These are phyloP conservation scores for Gynostemma pentaphyllum DNA, from an alignment of 306 rosid genomes.

Conservation along the genomic window DNA sequence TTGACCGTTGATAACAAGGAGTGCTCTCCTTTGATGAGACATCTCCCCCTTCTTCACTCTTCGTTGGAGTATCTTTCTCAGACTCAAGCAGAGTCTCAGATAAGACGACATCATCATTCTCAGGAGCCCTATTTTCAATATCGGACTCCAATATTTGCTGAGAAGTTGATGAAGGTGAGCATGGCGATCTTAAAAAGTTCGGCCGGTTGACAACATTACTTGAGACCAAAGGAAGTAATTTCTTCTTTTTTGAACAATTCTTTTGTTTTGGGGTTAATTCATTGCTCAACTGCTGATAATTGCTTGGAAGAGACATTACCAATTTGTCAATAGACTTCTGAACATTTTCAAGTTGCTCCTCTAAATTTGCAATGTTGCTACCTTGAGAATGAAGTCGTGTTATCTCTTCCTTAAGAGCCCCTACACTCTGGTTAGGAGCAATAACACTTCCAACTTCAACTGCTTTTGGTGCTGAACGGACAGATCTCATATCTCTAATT, in stretches of 20 bases:
- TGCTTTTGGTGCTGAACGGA: conserved; percentile 44
- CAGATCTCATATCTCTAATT: conserved; percentile 80
- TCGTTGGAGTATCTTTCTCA: conserved; percentile 79
- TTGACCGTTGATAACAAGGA: conserved; percentile 62
- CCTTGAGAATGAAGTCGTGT: conserved; percentile 98
- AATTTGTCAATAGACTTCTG: conserved; percentile 95
- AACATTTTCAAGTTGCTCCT: conserved; percentile 97
- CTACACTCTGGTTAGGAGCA: conserved; percentile 69
- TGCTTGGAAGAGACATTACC: conserved; percentile 95
- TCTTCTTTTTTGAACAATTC: conserved; percentile 65
- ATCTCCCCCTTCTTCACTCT: conserved; percentile 85
- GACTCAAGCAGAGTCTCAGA: conserved; percentile 45
- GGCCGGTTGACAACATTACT: conserved; percentile 52
- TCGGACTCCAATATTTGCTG: conserved; percentile 59
- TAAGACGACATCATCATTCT: conserved; percentile 42
- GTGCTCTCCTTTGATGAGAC: conserved; percentile 75
- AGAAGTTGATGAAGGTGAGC: conserved; percentile 79
- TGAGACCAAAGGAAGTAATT: conserved; percentile 67
- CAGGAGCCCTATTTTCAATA: conserved; percentile 71
- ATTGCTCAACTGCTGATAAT: conserved; percentile 32
- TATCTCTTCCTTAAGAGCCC: conserved; percentile 96
- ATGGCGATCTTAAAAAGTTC: conserved; percentile 71
- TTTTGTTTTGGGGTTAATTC: conserved; percentile 62
- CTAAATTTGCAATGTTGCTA: conserved; percentile 89
- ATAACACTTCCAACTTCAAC: conserved; percentile 67